phyloP scores from a whole-genome alignment of 768 basidiomycete species.

The Serendipita sp. region DNA sequence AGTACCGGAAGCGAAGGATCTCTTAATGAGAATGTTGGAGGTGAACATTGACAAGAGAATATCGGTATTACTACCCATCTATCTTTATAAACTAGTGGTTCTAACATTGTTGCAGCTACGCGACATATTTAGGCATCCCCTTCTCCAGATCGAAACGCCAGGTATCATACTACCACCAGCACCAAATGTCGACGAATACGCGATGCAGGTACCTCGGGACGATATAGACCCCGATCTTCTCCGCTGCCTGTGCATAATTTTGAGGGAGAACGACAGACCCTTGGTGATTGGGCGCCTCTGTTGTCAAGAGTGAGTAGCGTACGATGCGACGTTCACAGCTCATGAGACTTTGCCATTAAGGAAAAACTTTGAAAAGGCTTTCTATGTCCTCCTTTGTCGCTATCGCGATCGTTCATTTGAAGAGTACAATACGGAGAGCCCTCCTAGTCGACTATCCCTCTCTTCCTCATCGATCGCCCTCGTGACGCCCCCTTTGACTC shows the following conservation, averaged over 20 bases:
- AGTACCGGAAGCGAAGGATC: constrained; percentile 68
- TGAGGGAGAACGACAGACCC: constrained; percentile 50
- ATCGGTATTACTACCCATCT: constrained; percentile 34
- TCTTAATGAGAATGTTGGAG: constrained; percentile 74
- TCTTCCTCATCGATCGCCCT: constrained; percentile 2
- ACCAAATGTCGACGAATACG: constrained; percentile 13
- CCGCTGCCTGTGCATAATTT: constrained; percentile 63
- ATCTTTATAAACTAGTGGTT: too few relatives aligned
- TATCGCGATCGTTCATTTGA: constrained; percentile 52
- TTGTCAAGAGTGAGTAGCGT: constrained; percentile 13
- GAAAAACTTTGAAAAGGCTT: constrained; percentile 67
- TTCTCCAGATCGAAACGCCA: too few relatives aligned
- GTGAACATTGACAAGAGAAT: constrained; percentile 70
- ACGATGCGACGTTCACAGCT: not conserved
- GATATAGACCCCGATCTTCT: constrained; percentile 66
- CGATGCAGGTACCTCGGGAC: constrained; percentile 40
- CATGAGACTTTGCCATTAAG: constrained; percentile 15
- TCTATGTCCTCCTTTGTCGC: constrained; percentile 67
- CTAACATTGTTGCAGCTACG: constrained; percentile 32
- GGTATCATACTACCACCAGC: too few relatives aligned
- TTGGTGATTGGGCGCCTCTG: constrained; percentile 20
- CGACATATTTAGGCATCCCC: constrained; percentile 27
- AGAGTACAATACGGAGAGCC: constrained; percentile 27
- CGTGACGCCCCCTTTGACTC: constrained; percentile 10
- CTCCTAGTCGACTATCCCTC: constrained; percentile 7